Evolutionary conservation across 306 rosid genomes (phyloP).

Genomic region (Astragalus membranaceus): DNA sequence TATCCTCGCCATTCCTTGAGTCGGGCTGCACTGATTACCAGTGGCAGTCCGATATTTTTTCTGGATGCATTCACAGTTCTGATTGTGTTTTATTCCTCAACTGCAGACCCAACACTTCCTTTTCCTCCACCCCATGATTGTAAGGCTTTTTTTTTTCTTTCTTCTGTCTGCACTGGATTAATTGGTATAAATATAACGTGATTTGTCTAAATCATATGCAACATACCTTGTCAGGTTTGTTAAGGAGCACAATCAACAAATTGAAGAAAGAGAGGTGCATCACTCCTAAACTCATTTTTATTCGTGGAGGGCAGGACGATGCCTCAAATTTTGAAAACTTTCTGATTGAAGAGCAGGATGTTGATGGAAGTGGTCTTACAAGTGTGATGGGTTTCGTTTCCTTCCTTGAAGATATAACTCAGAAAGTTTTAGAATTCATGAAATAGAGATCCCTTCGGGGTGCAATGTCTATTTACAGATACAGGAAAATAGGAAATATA

Average conservation of each 20-base stretch:
- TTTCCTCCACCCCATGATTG: constrained; percentile 98
- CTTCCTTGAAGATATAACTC: constrained; percentile 62
- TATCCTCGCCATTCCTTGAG: constrained; percentile 89
- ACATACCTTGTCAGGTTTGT: constrained; percentile 52
- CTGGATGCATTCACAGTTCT: constrained; percentile 90
- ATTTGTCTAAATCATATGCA: constrained; percentile 17
- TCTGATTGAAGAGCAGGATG: constrained; percentile 95
- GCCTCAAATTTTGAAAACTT: constrained; percentile 79
- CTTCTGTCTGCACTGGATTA: constrained; percentile 1
- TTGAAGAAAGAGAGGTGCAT: constrained; percentile 86
- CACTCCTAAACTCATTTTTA: constrained; percentile 83
- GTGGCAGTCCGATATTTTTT: constrained; percentile 96
- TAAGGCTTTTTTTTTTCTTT: constrained; percentile 29
- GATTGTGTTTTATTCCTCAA: constrained; percentile 84
- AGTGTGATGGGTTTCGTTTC: constrained; percentile 88
- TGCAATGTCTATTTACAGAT: constrained; percentile 6
- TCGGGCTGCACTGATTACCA: constrained; percentile 89
- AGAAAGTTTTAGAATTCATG: constrained; percentile 65
- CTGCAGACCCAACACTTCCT: constrained; percentile 75
- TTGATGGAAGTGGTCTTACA: constrained; percentile 79
- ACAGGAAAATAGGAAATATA: constrained; percentile 21
- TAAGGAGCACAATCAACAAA: constrained; percentile 68
- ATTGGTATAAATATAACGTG: background rate
- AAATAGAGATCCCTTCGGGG: constrained; percentile 38
- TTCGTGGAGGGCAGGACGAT: constrained; percentile 86